Conservation (phyloP, 495 filamentous ascomycete species). For the Tuber aestivum region DNA sequence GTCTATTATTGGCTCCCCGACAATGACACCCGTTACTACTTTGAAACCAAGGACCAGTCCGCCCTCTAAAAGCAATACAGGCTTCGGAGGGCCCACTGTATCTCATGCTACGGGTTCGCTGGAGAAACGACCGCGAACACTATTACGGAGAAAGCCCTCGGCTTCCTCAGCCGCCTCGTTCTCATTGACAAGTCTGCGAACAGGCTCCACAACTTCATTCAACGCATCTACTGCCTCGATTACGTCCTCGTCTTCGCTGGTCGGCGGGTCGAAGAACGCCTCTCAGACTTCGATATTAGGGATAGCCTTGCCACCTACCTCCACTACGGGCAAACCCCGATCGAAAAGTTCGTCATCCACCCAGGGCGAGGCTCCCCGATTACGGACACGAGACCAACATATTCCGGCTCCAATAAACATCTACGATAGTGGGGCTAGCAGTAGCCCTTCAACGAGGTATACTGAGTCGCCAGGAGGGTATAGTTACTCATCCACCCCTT, state of each 20-base stretch:
- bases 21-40: constrained; percentile 31
- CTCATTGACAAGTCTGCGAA: constrained; percentile 33
- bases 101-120: constrained; percentile 19
- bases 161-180: constrained; percentile 34
- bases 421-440: constrained; percentile 52
- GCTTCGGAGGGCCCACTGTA: constrained; percentile 17
- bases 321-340: constrained; percentile 18
- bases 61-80: constrained; percentile 5
- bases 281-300: constrained; percentile 39
- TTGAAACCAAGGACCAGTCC: constrained; percentile 34
- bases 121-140: constrained; percentile 34
- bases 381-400: constrained; percentile 34
- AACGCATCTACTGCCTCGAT: constrained; percentile 36
- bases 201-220: constrained; percentile 33
- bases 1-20: constrained; percentile 27
- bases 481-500: constrained; percentile 86
- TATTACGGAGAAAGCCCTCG: constrained; percentile 29
- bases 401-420: constrained; percentile 25
- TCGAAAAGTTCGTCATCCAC: constrained; percentile 25
- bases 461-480: constrained; percentile 88
- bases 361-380: constrained; percentile 23
- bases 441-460: constrained; percentile 87
- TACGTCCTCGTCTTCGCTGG: constrained; percentile 32
- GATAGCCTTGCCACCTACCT: constrained; percentile 37
- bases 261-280: constrained; percentile 31